Conservation (phyloP, 1,284 basidiomycete species). For the Baeospora myosura region DNA sequence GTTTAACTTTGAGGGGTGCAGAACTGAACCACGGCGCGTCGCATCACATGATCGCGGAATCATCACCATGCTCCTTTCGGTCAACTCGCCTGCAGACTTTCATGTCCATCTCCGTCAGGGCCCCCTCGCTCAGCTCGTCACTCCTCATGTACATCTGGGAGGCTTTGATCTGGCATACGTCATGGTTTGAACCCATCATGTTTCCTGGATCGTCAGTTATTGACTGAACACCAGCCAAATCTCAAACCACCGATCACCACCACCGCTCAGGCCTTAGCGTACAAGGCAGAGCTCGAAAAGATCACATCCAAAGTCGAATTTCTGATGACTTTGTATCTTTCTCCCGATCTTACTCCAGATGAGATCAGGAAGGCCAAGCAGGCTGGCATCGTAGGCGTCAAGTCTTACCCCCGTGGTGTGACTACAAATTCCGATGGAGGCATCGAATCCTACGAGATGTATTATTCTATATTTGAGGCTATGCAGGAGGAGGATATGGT, state of each 20-base stretch:
- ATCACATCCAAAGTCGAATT: conserved; percentile 81
- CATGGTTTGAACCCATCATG: conserved; percentile 58
- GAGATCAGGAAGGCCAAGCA: conserved; percentile 85
- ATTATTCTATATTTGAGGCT: conserved; percentile 90
- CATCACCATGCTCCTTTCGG: no score
- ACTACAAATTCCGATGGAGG: conserved; percentile 97
- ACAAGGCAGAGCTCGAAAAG: conserved; percentile 67
- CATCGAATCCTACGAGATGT: conserved; percentile 92
- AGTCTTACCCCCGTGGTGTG: conserved; percentile 95
- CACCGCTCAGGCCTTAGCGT: conserved; percentile 76
- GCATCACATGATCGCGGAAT: conserved; percentile 32
- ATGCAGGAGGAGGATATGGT: conserved; percentile 95
- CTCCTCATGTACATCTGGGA: conserved; percentile 85
- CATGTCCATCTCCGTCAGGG: conserved; percentile 97
- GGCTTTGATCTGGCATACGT: conserved; percentile 93
- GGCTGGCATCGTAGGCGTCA: conserved; percentile 87
- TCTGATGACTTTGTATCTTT: conserved; percentile 95
- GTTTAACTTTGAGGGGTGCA: conserved; percentile 5
- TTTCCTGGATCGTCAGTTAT: conserved; percentile 15
- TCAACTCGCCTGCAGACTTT: conserved; percentile 84
- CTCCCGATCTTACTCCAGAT: conserved; percentile 82
- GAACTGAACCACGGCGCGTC: conserved; percentile 35
- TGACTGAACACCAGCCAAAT: conserved; percentile 76
- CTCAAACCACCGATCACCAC: conserved; percentile 88
- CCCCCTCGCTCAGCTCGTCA: conserved; percentile 74